phyloP scores from a whole-genome alignment of 257 asterid species.

The Nicotiana undulata region DNA sequence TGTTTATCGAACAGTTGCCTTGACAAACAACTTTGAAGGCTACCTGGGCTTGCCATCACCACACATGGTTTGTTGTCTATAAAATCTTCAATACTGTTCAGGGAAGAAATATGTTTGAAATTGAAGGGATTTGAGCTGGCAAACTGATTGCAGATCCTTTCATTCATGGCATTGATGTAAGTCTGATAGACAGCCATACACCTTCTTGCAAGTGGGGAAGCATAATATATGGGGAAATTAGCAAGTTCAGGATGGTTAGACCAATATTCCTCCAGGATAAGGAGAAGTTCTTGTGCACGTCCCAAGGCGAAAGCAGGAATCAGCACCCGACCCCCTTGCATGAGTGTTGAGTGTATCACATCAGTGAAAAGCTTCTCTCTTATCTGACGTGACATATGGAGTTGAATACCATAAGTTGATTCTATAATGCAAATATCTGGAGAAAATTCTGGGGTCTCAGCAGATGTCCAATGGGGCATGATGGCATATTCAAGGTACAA shows the following conservation, averaged over 20 bases:
- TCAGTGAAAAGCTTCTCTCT: constrained; percentile 92
- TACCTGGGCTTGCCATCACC: constrained; percentile 95
- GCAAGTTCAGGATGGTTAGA: constrained; percentile 83
- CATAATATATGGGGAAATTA: constrained; percentile 79
- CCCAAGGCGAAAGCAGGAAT: constrained; percentile 96
- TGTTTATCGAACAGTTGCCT: constrained; percentile 94
- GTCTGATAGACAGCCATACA: constrained; percentile 98
- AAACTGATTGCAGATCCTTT: constrained; percentile 70
- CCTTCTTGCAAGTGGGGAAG: constrained; percentile 95
- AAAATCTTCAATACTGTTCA: constrained; percentile 75
- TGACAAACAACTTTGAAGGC: constrained; percentile 91
- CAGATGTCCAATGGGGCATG: constrained; percentile 12
- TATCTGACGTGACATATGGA: constrained; percentile 70
- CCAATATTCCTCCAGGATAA: constrained; percentile 93
- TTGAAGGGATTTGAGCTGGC: constrained; percentile 75
- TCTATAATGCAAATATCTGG: constrained; percentile 95
- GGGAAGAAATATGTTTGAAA: constrained; percentile 80
- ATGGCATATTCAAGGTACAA: neutral
- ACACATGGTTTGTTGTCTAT: constrained; percentile 85
- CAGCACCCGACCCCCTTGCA: constrained; percentile 92
- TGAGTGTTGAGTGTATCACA: constrained; percentile 61
- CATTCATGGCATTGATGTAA: constrained; percentile 89
- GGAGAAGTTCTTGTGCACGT: constrained; percentile 93
- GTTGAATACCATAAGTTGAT: constrained; percentile 95
- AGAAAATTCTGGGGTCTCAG: constrained; percentile 86